These are phyloP conservation scores for Magnusiomyces fungicola DNA, from an alignment of 1,139 yeast genomes.

Conservation along the genomic window DNA sequence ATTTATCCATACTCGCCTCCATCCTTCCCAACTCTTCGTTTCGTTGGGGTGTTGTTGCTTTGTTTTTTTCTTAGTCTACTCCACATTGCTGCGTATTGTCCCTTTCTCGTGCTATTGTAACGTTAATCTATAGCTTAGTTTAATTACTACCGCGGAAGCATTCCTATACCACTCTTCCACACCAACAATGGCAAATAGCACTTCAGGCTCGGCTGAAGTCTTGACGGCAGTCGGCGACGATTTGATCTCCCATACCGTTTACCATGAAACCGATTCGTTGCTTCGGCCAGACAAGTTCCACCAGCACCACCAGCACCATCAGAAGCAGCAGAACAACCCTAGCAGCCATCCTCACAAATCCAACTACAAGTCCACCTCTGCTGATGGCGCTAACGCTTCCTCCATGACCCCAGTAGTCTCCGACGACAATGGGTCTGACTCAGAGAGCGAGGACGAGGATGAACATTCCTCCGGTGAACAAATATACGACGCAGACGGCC, in stretches of 20 bases:
- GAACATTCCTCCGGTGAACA: not conserved
- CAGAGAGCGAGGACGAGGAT: not conserved
- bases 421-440: not conserved
- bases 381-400: not conserved
- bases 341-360: not conserved
- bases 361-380: not conserved
- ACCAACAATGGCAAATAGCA: too few species aligned
- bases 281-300: not conserved
- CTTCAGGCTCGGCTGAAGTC: too few species aligned
- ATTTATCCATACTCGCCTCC: too few species aligned
- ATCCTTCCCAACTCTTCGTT: too few species aligned
- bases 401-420: not conserved
- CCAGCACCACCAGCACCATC: not conserved
- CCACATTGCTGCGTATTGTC: too few species aligned
- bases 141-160: too few species aligned
- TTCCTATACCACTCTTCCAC: too few species aligned
- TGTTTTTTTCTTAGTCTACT: too few species aligned
- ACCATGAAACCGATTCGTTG: not conserved
- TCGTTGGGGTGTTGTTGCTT: too few species aligned
- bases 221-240: slow-evolving; percentile 1
- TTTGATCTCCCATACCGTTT: slow-evolving; percentile 1
- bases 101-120: too few species aligned
- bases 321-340: not conserved
- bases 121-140: too few species aligned
- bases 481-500: not conserved